phyloP scores from a whole-genome alignment of 306 rosid species.

The Trifolium dubium region DNA sequence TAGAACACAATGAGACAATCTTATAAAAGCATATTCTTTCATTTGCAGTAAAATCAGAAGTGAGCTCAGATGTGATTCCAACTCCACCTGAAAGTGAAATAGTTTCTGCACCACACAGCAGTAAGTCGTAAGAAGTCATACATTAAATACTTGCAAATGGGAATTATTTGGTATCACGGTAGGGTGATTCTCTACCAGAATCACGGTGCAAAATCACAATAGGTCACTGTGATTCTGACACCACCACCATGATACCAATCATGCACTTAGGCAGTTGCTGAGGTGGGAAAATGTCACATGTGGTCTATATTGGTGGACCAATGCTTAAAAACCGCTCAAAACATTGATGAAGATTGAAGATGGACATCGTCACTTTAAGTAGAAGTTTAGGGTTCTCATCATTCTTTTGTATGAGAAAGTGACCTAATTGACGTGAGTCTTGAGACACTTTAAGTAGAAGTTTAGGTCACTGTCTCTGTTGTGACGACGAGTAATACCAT shows the following conservation, averaged over 20 bases:
- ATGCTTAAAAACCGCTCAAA: not conserved
- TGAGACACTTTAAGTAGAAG: no score
- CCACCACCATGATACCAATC: no score
- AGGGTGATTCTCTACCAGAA: no score
- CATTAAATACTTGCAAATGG: conserved; percentile 2
- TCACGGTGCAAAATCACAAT: no score
- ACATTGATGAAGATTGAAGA: not conserved
- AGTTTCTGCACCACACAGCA: conserved; percentile 10
- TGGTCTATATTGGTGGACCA: not conserved
- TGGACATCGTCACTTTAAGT: not conserved
- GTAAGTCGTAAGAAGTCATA: conserved; percentile 30
- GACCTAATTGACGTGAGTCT: not conserved
- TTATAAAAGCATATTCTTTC: not conserved
- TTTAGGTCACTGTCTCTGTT: not conserved
- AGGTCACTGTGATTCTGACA: no score
- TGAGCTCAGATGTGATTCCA: conserved; percentile 27
- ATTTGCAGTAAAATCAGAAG: conserved; percentile 42
- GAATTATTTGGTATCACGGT: not conserved
- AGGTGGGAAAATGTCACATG: not conserved
- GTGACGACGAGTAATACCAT: not conserved
- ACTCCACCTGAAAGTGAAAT: conserved; percentile 24
- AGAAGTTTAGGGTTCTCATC: not conserved
- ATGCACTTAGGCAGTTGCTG: not conserved
- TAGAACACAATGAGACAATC: not conserved
- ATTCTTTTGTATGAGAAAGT: not conserved